Conservation (phyloP, 2,329 filamentous ascomycete species). For the Ambrosiella xylebori region DNA sequence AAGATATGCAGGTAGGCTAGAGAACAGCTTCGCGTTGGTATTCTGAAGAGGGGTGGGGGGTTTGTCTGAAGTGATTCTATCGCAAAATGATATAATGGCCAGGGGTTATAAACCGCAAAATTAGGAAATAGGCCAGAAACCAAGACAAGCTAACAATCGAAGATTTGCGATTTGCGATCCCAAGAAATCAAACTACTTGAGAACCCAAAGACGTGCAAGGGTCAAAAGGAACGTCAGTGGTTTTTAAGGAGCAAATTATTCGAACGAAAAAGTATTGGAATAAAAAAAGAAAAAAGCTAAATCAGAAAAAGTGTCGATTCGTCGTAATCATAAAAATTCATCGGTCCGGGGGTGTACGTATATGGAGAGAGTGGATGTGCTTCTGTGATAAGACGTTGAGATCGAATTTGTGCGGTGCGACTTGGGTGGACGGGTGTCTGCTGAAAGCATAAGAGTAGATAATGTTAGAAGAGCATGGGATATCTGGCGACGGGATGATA, state of each 20-base stretch:
- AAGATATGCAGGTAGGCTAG: constrained; percentile 3
- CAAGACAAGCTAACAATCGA: background rate
- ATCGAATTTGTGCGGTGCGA: background rate
- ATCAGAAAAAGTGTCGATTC: background rate
- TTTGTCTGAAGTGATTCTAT: background rate
- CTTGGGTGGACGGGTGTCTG: background rate
- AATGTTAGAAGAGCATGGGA: background rate
- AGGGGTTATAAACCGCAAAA: background rate
- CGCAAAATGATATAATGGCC: background rate
- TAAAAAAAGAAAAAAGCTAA: background rate
- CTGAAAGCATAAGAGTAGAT: background rate
- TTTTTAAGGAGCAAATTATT: background rate
- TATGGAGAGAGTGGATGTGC: background rate
- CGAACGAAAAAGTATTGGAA: background rate
- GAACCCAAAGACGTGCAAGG: background rate
- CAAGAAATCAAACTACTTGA: background rate
- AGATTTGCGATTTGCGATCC: background rate
- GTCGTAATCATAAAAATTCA: background rate
- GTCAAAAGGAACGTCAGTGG: background rate
- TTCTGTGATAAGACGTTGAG: background rate
- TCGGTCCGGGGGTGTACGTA: background rate
- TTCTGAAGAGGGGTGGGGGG: background rate
- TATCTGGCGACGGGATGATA: background rate
- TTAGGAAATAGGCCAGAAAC: background rate
- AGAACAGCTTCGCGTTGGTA: background rate